Conservation (phyloP, 768 basidiomycete species). For the Termitomyces sp. region DNA sequence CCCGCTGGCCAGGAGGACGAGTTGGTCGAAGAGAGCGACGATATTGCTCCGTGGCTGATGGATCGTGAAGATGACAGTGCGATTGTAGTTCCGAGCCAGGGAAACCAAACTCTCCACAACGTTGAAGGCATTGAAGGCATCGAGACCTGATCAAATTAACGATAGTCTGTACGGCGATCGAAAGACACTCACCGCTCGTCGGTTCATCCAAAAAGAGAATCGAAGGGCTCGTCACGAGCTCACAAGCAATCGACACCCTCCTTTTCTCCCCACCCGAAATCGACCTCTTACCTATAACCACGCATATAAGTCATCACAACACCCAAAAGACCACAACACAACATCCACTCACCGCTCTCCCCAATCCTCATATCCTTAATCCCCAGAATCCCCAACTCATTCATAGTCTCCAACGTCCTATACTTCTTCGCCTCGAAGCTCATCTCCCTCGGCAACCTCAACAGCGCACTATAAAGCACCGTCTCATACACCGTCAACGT, state of each 20-base stretch:
- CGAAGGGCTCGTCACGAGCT: constrained; percentile 94
- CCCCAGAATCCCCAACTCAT: constrained; percentile 89
- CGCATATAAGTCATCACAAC: background rate
- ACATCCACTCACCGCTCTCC: constrained; percentile 58
- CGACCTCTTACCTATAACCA: constrained; percentile 67
- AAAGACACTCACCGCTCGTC: constrained; percentile 69
- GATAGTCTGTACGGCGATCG: background rate
- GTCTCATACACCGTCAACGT: constrained; percentile 99
- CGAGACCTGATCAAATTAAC: constrained; percentile 58
- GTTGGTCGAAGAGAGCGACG: constrained; percentile 91
- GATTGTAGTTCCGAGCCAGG: constrained; percentile 84
- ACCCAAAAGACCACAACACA: background rate
- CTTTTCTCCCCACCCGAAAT: constrained; percentile 99
- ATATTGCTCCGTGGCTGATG: constrained; percentile 99
- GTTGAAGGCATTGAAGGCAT: constrained; percentile 94
- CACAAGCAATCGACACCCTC: constrained; percentile 95
- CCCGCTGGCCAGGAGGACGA: constrained; percentile 83
- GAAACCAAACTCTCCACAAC: constrained; percentile 88
- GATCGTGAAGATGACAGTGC: constrained; percentile 96
- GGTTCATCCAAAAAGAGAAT: constrained; percentile 97
- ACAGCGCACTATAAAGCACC: constrained; percentile 86
- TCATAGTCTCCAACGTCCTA: constrained; percentile 92
- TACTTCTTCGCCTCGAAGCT: constrained; percentile 93
- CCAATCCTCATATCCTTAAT: constrained; percentile 93
- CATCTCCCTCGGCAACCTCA: constrained; percentile 94